Evolutionary conservation across 2,329 filamentous ascomycete genomes (phyloP).

Genomic region (Curvularia sp.): DNA sequence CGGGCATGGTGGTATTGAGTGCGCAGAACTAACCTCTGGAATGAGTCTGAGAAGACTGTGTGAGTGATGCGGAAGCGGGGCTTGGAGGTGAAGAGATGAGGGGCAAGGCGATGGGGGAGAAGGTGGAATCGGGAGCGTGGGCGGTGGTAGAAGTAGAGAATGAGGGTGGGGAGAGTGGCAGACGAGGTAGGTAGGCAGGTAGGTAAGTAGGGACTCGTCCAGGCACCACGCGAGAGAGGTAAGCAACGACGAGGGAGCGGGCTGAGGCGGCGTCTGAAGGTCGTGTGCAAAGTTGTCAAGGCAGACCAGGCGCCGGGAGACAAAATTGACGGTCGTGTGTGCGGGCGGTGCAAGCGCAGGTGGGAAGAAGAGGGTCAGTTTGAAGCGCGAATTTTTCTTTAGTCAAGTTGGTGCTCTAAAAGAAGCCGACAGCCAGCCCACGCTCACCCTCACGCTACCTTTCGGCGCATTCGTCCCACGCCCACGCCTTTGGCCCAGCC

Average conservation of each 20-base stretch:
- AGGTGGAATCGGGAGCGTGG: slow-evolving; percentile 13
- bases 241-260: slow-evolving; percentile 30
- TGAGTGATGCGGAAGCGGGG: slow-evolving; percentile 11
- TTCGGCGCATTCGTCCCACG: slow-evolving; percentile 27
- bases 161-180: slow-evolving; percentile 24
- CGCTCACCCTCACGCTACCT: slow-evolving; percentile 3
- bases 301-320: slow-evolving; percentile 37
- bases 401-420: slow-evolving; percentile 27
- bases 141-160: slow-evolving; percentile 18
- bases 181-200: slow-evolving; percentile 9
- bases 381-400: slow-evolving; percentile 32
- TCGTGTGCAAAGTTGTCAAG: slow-evolving; percentile 32
- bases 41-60: slow-evolving; percentile 22
- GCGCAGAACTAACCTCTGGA: slow-evolving; percentile 40
- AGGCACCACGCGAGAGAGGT: slow-evolving; percentile 40
- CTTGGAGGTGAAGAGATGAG: slow-evolving; percentile 4
- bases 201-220: slow-evolving; percentile 27
- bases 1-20: slow-evolving; percentile 19
- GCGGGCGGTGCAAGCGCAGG: slow-evolving; percentile 38
- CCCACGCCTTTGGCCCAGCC: slow-evolving; percentile 17
- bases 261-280: slow-evolving; percentile 39
- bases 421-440: slow-evolving; percentile 24
- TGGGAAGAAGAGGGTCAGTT: slow-evolving; percentile 33
- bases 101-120: slow-evolving; percentile 13
- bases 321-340: slow-evolving; percentile 48